Percentiles rank a stretch among this genome's conserved stretches.
Conservation (phyloP, 768 basidiomycete genomes). For the Candolleomyces aberdarensis region DNA sequence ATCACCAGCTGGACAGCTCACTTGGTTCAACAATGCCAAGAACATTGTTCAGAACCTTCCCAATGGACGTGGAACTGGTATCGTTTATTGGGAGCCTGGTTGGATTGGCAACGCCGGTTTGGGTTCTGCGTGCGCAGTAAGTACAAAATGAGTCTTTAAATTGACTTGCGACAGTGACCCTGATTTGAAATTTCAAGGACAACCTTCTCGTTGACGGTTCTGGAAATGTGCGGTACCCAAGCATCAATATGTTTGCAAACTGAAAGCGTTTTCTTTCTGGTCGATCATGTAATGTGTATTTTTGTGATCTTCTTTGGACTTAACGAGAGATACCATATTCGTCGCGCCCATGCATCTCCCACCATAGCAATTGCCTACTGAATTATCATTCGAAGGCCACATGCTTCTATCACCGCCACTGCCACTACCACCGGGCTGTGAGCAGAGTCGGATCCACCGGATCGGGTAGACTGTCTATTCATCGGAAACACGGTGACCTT, state of each 20-base stretch:
- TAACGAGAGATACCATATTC: too few relatives aligned
- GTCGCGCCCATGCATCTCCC: too few relatives aligned
- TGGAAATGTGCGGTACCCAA: constrained; percentile 20
- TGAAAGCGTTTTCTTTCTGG: background rate
- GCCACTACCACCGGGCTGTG: too few relatives aligned
- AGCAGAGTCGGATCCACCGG: too few relatives aligned
- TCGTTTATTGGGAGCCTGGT: constrained; percentile 67
- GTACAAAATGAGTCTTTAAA: constrained; percentile 7
- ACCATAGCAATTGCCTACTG: too few relatives aligned
- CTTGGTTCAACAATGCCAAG: constrained; percentile 51
- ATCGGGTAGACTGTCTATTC: too few relatives aligned
- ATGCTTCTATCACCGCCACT: too few relatives aligned
- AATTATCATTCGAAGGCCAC: too few relatives aligned
- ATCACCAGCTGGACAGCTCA: constrained; percentile 48
- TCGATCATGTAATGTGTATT: background rate
- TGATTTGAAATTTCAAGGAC: constrained; percentile 30
- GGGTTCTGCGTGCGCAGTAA: constrained; percentile 40
- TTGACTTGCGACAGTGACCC: background rate
- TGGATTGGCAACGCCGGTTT: constrained; percentile 57
- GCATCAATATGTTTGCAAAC: background rate
- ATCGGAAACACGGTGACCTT: too few relatives aligned
- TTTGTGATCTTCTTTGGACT: too few relatives aligned
- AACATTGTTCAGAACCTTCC: constrained; percentile 42
- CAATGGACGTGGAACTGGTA: constrained; percentile 46
- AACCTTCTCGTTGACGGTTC: constrained; percentile 46